Conservation (phyloP, 164 flowering plant genomes). For the Vitis riparia region DNA sequence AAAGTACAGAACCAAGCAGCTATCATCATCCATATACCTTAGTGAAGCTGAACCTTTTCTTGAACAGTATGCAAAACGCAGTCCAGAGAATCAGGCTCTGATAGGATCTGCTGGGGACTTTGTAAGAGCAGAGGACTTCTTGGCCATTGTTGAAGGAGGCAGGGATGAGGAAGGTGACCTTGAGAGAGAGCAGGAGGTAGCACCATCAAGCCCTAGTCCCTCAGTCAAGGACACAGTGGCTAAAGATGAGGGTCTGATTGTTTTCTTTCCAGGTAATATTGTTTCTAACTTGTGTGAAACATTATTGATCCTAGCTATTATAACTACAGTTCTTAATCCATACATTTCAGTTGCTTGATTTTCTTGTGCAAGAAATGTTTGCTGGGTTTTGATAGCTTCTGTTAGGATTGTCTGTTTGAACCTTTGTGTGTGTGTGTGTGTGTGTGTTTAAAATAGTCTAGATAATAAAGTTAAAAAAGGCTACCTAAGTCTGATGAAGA, state of each 20-base stretch:
- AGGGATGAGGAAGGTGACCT: constrained; percentile 92
- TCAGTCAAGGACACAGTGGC: constrained; percentile 51
- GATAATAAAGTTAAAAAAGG: too few relatives aligned
- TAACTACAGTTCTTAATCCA: neutral
- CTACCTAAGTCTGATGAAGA: too few relatives aligned
- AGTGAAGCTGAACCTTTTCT: constrained; percentile 95
- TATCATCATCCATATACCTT: constrained; percentile 75
- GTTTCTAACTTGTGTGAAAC: neutral
- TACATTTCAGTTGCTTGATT: neutral
- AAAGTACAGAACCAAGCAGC: constrained; percentile 68
- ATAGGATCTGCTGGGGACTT: constrained; percentile 91
- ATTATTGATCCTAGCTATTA: neutral
- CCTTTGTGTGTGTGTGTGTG: too few relatives aligned
- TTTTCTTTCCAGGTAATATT: constrained; percentile 85
- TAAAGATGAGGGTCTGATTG: constrained; percentile 76
- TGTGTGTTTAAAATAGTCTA: neutral
- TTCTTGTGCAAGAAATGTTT: neutral
- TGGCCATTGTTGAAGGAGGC: constrained; percentile 76
- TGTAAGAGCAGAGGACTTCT: constrained; percentile 78
- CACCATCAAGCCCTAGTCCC: constrained; percentile 45
- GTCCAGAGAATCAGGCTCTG: constrained; percentile 69
- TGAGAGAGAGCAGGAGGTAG: constrained; percentile 37
- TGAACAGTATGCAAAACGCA: constrained; percentile 90
- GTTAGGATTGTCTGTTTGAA: neutral
- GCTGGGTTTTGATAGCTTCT: neutral